Percentiles rank a stretch among this genome's conserved stretches.
Conservation (phyloP, 2,329 filamentous ascomycete species). For the Hymenoscyphus infarciens region DNA sequence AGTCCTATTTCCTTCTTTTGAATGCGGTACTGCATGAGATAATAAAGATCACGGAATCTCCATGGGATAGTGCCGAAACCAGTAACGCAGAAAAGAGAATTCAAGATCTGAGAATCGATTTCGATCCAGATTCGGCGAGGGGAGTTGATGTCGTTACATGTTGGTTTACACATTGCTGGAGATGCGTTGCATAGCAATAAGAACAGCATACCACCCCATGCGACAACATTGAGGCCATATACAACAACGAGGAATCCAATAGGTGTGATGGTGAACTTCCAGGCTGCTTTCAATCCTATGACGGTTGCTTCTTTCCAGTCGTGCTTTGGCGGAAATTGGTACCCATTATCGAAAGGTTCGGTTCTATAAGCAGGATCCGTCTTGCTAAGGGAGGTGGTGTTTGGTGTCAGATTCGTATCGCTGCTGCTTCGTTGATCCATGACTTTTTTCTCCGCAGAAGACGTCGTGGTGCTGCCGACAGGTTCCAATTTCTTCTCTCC, state of each 20-base stretch:
- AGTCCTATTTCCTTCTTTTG: slow-evolving; percentile 52
- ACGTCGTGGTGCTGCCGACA: slow-evolving; percentile 10
- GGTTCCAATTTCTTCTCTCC: slow-evolving; percentile 9
- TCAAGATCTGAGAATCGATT: slow-evolving; percentile 77
- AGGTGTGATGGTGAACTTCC: slow-evolving; percentile 71
- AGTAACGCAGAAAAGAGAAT: slow-evolving; percentile 81
- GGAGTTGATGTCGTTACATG: slow-evolving; percentile 69
- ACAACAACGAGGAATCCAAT: slow-evolving; percentile 73
- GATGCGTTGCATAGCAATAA: slow-evolving; percentile 73
- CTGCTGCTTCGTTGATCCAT: slow-evolving; percentile 23
- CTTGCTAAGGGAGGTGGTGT: slow-evolving; percentile 19
- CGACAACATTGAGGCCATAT: slow-evolving; percentile 79
- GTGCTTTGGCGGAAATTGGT: slow-evolving; percentile 61
- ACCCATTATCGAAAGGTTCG: slow-evolving; percentile 55
- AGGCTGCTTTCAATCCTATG: slow-evolving; percentile 59
- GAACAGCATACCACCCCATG: slow-evolving; percentile 91
- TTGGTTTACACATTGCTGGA: slow-evolving; percentile 68
- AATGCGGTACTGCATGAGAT: slow-evolving; percentile 62
- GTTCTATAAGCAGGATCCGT: slow-evolving; percentile 28
- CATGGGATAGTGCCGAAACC: slow-evolving; percentile 82
- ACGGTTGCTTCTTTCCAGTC: slow-evolving; percentile 55
- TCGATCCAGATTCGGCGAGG: slow-evolving; percentile 83
- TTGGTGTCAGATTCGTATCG: slow-evolving; percentile 23
- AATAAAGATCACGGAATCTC: slow-evolving; percentile 78
- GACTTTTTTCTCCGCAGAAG: slow-evolving; percentile 8